These are phyloP conservation scores for Ophiorrhiza pumila DNA, from an alignment of 257 asterid genomes.

Conservation along the genomic window DNA sequence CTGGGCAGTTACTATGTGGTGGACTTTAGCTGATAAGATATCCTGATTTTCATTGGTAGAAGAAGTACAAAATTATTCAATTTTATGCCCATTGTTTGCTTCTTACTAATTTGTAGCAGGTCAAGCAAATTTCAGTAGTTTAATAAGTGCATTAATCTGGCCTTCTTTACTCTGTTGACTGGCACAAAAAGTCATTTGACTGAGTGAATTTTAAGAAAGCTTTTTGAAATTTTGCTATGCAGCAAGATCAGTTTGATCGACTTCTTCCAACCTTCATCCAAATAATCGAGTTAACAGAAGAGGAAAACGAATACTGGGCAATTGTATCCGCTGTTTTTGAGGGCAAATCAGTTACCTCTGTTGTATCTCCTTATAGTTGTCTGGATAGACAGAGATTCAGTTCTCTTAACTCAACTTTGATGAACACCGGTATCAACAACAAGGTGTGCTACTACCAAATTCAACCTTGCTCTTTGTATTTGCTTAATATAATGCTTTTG, in stretches of 20 bases:
- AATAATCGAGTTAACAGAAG: conserved; percentile 79
- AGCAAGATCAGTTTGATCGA: conserved; percentile 94
- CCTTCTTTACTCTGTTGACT: neutral
- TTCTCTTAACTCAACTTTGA: conserved; percentile 38
- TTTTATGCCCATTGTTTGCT: neutral
- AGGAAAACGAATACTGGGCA: conserved; percentile 73
- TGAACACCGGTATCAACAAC: conserved; percentile 70
- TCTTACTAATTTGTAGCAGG: neutral
- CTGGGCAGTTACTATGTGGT: neutral
- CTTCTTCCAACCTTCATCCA: conserved; percentile 87
- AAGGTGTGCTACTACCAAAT: conserved; percentile 46
- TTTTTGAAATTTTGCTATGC: conserved; percentile 25
- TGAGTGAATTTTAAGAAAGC: conserved; percentile 1
- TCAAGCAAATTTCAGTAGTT: neutral
- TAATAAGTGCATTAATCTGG: neutral
- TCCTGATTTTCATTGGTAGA: neutral
- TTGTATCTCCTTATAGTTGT: conserved; percentile 25
- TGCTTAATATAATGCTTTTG: neutral
- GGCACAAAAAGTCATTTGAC: neutral
- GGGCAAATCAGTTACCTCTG: conserved; percentile 54
- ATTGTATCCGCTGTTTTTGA: conserved; percentile 72
- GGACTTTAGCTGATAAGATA: neutral
- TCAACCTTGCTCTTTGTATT: neutral
- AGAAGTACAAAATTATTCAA: neutral
- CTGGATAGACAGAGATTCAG: conserved; percentile 32